Evolutionary conservation across 2,329 filamentous ascomycete genomes (phyloP).

Genomic region (Cadophora malorum): DNA sequence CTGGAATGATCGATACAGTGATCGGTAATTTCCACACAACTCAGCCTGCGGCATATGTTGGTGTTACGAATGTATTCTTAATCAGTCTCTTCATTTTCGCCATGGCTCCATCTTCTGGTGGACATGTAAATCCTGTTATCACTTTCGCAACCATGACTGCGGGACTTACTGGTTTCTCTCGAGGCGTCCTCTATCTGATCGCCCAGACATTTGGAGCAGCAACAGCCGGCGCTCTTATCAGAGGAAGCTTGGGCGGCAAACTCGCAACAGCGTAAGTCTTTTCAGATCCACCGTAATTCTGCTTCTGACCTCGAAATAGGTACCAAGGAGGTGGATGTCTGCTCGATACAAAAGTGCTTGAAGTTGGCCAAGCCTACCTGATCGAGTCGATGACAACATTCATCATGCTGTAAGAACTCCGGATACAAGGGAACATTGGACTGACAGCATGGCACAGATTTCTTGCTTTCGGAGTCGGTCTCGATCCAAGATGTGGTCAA

Average conservation of each 20-base stretch:
- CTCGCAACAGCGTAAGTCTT: constrained; percentile 42
- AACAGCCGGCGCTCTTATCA: constrained; percentile 50
- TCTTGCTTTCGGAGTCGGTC: constrained; percentile 58
- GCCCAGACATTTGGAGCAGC: constrained; percentile 55
- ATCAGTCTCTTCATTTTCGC: constrained; percentile 57
- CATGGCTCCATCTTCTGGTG: constrained; percentile 56
- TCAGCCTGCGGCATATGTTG: constrained; percentile 44
- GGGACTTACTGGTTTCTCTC: constrained; percentile 55
- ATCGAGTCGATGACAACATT: constrained; percentile 57
- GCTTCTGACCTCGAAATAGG: constrained; percentile 24
- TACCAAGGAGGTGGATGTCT: constrained; percentile 45
- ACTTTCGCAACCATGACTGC: constrained; percentile 60
- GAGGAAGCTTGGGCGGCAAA: constrained; percentile 46
- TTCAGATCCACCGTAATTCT: constrained; percentile 33
- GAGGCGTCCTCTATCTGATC: constrained; percentile 55
- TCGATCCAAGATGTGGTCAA: constrained; percentile 58
- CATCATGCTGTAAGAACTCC: constrained; percentile 48
- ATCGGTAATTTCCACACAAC: constrained; percentile 42
- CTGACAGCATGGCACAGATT: constrained; percentile 42
- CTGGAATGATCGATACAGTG: constrained; percentile 44
- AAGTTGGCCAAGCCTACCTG: constrained; percentile 52
- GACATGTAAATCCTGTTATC: constrained; percentile 61
- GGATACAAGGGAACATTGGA: neutral
- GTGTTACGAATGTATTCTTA: constrained; percentile 44
- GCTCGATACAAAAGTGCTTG: constrained; percentile 40